Evolutionary conservation across 2,329 filamentous ascomycete species (phyloP).

Genomic region (Xylaria sp.): DNA sequence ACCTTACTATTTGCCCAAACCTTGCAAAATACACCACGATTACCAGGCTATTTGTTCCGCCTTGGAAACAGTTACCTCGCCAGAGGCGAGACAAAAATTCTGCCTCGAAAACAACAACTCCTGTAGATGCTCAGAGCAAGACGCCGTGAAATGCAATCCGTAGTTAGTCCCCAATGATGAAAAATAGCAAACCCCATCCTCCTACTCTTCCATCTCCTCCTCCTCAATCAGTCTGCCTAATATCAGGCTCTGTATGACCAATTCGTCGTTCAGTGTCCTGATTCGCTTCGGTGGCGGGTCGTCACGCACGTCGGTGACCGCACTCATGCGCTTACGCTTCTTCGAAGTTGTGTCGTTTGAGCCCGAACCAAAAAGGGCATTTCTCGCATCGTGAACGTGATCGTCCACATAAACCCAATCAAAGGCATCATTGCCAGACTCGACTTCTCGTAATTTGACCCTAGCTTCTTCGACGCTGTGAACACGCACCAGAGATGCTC

Average conservation of each 20-base stretch:
- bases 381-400: constrained; percentile 62
- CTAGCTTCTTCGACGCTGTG: constrained; percentile 73
- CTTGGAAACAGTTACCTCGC: constrained; percentile 6
- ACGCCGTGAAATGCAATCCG: constrained; percentile 36
- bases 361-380: constrained; percentile 57
- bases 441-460: constrained; percentile 63
- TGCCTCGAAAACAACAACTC: constrained; percentile 14
- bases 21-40: constrained; percentile 2
- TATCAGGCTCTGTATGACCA: constrained; percentile 92
- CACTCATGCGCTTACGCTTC: constrained; percentile 56
- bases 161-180: constrained; percentile 19
- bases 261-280: constrained; percentile 81
- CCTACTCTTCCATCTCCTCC: constrained; percentile 55
- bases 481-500: constrained; percentile 76
- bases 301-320: constrained; percentile 45
- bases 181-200: neutral
- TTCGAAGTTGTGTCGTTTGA: constrained; percentile 53
- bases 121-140: constrained; percentile 29
- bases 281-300: constrained; percentile 62
- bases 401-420: constrained; percentile 85
- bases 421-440: constrained; percentile 63
- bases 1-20: neutral
- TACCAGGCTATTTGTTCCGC: neutral
- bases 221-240: constrained; percentile 80
- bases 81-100: constrained; percentile 18